A percentile compares a stretch with the other conserved stretches of the same genome.
These are phyloP conservation scores for Colletotrichum filicis DNA, from an alignment of 2,329 filamentous ascomycete species.

Conservation along the genomic window DNA sequence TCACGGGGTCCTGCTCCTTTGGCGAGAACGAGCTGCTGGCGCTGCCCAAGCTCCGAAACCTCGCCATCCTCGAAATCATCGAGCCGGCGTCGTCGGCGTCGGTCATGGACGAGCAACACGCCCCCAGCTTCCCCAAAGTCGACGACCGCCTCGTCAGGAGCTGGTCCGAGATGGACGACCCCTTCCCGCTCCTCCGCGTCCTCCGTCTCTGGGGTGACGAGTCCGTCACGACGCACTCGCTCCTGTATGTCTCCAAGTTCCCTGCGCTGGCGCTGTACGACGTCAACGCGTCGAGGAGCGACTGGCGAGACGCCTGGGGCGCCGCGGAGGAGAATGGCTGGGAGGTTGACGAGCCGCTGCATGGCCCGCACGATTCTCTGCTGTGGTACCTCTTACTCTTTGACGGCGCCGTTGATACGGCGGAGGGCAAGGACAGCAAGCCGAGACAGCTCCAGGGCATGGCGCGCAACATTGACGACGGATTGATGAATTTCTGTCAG, in stretches of 20 bases:
- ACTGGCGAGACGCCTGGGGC: constrained; percentile 47
- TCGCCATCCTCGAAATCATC: constrained; percentile 59
- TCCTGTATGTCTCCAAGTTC: constrained; percentile 54
- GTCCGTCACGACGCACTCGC: constrained; percentile 50
- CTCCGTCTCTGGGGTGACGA: constrained; percentile 57
- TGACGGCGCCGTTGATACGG: constrained; percentile 40
- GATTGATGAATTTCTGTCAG: constrained; percentile 42
- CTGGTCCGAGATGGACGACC: constrained; percentile 53
- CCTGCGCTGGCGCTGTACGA: constrained; percentile 59
- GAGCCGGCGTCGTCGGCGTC: constrained; percentile 42
- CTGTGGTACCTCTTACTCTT: constrained; percentile 49
- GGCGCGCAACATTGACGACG: constrained; percentile 47
- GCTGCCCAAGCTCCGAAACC: constrained; percentile 55
- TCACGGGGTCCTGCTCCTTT: constrained; percentile 50
- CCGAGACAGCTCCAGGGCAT: constrained; percentile 40
- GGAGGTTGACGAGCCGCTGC: constrained; percentile 42
- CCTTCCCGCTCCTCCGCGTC: constrained; percentile 60
- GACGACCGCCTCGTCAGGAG: constrained; percentile 58
- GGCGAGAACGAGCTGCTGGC: constrained; percentile 51
- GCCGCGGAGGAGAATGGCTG: constrained; percentile 45
- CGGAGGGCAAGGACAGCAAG: constrained; percentile 37
- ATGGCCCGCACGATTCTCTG: constrained; percentile 45
- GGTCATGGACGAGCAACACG: constrained; percentile 37
- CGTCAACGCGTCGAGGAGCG: constrained; percentile 46
- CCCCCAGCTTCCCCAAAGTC: constrained; percentile 47